These are phyloP conservation scores for Dactylellina parvicollis DNA, from an alignment of 2,329 filamentous ascomycete species.

Conservation along the genomic window DNA sequence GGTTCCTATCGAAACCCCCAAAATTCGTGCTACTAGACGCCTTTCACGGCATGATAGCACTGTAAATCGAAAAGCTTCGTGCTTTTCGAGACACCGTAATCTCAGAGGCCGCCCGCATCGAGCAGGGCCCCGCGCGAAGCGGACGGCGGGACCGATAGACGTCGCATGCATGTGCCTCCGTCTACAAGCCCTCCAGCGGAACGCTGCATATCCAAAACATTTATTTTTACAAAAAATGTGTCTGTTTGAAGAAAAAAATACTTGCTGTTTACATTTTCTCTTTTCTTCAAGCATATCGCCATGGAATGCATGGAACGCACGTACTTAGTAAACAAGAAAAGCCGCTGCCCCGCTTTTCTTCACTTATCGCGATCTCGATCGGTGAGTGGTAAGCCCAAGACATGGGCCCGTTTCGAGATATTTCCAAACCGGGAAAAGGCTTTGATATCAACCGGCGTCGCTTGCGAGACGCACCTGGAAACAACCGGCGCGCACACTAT, in stretches of 20 bases:
- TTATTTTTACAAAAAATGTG: neutral
- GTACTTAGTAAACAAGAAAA: neutral
- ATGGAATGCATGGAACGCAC: neutral
- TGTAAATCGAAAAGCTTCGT: neutral
- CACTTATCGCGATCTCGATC: neutral
- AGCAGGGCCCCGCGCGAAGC: constrained; percentile 1
- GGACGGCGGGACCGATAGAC: neutral
- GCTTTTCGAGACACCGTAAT: neutral
- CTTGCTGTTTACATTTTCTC: neutral
- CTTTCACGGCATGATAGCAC: neutral
- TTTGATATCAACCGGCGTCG: too few relatives aligned
- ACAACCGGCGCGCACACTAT: too few relatives aligned
- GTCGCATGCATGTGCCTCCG: neutral
- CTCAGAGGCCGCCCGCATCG: neutral
- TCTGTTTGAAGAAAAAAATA: too few relatives aligned
- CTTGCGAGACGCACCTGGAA: too few relatives aligned
- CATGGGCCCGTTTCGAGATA: neutral
- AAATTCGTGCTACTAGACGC: neutral
- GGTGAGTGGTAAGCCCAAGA: neutral
- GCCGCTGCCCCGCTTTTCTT: neutral
- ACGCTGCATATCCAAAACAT: neutral
- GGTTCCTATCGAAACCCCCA: neutral
- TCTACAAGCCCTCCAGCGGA: neutral
- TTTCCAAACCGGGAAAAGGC: too few relatives aligned
- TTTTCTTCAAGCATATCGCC: too few relatives aligned